Conservation (phyloP, 1,139 yeast species). For the Geotrichum citri-aurantii region DNA sequence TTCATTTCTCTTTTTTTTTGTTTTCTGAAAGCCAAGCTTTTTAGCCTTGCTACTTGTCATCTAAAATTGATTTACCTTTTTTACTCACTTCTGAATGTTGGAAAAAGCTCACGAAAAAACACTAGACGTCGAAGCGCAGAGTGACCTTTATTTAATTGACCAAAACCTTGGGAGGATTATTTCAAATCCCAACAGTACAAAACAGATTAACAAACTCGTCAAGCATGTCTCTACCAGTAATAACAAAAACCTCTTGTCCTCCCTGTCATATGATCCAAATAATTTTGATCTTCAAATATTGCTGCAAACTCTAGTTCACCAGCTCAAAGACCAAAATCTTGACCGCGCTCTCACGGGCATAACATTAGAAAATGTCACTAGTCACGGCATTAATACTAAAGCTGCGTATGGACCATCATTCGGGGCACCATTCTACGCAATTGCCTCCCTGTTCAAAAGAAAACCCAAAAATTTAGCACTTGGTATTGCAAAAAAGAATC, state of each 20-base stretch:
- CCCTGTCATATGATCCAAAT: conserved; percentile 37
- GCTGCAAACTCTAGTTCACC: conserved; percentile 31
- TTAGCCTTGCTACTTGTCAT: no score
- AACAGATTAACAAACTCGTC: not conserved
- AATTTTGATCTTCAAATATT: conserved; percentile 40
- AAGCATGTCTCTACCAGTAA: not conserved
- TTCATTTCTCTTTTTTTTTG: no score
- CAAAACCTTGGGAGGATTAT: not conserved
- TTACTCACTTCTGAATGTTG: not conserved
- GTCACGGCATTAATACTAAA: conserved; percentile 47
- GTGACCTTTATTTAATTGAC: conserved; percentile 2
- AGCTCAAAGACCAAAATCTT: conserved; percentile 40
- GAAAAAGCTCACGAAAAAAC: not conserved
- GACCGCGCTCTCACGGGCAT: conserved; percentile 46
- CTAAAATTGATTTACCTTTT: no score
- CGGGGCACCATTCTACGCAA: conserved; percentile 39
- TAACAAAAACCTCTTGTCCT: conserved; percentile 38
- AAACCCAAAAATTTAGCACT: conserved; percentile 28
- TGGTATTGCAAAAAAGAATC: conserved; percentile 28
- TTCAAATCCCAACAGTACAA: not conserved
- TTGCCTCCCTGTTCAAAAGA: conserved; percentile 30
- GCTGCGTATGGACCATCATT: conserved; percentile 48
- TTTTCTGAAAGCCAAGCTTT: no score
- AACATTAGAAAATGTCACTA: conserved; percentile 42
- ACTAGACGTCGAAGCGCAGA: not conserved